These are phyloP conservation scores for Powellomyces hirtus DNA, from an alignment of 192 early-diverging fungal species.

Conservation along the genomic window DNA sequence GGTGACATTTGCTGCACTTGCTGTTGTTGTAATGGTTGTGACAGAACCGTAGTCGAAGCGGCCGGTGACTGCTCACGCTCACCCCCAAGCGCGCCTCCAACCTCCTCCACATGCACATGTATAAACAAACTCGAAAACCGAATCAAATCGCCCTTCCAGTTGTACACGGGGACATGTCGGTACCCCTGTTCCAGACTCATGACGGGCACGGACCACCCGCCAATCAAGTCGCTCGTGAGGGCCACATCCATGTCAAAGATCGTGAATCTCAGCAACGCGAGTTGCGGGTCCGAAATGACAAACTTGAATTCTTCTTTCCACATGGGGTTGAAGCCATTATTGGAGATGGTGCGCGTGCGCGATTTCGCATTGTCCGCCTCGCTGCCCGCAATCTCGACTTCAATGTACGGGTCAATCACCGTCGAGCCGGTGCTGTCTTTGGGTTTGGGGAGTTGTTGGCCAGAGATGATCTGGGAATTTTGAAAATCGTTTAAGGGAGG, in stretches of 20 bases:
- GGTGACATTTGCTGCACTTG: too few species aligned
- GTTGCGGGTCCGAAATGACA: slow-evolving; percentile 31
- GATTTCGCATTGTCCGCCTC: slow-evolving; percentile 41
- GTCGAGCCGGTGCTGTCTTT: slow-evolving; percentile 50
- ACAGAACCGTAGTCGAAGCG: too few species aligned
- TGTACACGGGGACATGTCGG: slow-evolving; percentile 65
- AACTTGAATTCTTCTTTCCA: slow-evolving; percentile 54
- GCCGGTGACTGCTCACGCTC: too few species aligned
- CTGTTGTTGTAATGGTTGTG: too few species aligned
- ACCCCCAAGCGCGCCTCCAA: too few species aligned
- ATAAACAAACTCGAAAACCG: slow-evolving; percentile 65
- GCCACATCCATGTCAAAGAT: slow-evolving; percentile 35
- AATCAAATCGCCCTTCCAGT: slow-evolving; percentile 60
- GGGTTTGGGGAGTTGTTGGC: slow-evolving; percentile 66
- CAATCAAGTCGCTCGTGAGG: slow-evolving; percentile 40
- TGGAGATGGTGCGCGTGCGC: slow-evolving; percentile 50
- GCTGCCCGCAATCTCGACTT: slow-evolving; percentile 52
- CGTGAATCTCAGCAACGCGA: slow-evolving; percentile 48
- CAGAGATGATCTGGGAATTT: slow-evolving; percentile 56
- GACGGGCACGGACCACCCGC: slow-evolving; percentile 35
- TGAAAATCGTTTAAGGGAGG: neutral
- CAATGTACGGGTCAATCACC: slow-evolving; percentile 61
- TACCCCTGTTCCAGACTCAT: slow-evolving; percentile 55
- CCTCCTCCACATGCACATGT: too few species aligned
- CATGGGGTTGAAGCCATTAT: slow-evolving; percentile 60